These are phyloP conservation scores for Gymnopilus junonius DNA, from an alignment of 768 basidiomycete species.

Conservation along the genomic window DNA sequence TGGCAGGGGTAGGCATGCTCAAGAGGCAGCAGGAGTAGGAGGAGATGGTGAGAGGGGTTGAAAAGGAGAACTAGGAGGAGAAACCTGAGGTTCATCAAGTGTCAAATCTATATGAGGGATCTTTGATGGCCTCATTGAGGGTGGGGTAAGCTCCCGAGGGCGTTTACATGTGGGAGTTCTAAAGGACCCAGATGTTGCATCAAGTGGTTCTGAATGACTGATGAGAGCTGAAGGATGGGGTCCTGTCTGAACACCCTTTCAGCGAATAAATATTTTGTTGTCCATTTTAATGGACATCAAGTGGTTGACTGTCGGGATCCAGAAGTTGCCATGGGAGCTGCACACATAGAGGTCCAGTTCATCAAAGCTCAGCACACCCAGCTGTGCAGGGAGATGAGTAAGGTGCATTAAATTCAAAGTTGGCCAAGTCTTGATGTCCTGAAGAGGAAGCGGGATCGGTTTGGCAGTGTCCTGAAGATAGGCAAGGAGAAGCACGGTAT, in stretches of 20 bases:
- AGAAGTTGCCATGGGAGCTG: not conserved
- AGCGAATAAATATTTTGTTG: not conserved
- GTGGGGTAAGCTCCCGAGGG: not conserved
- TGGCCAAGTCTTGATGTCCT: slow-evolving; percentile 9
- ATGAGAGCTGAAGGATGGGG: not conserved
- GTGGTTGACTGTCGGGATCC: not conserved
- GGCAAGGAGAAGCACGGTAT: slow-evolving; percentile 2
- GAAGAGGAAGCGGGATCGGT: not conserved
- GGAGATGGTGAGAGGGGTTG: not conserved
- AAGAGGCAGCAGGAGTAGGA: not conserved
- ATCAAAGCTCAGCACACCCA: not conserved
- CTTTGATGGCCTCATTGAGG: not conserved
- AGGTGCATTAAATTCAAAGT: not conserved
- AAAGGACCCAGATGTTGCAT: not conserved
- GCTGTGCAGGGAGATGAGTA: not conserved
- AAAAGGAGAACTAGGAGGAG: not conserved
- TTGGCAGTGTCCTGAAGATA: not conserved
- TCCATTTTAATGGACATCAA: slow-evolving; percentile 5
- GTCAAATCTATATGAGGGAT: not conserved
- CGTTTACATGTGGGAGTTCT: not conserved
- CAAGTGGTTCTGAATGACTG: not conserved
- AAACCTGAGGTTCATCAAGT: not conserved
- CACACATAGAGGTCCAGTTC: slow-evolving; percentile 1
- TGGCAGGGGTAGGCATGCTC: not conserved
- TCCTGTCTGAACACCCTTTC: not conserved